phyloP scores from a whole-genome alignment of 257 asterid species.

The Fraxinus pennsylvanica region DNA sequence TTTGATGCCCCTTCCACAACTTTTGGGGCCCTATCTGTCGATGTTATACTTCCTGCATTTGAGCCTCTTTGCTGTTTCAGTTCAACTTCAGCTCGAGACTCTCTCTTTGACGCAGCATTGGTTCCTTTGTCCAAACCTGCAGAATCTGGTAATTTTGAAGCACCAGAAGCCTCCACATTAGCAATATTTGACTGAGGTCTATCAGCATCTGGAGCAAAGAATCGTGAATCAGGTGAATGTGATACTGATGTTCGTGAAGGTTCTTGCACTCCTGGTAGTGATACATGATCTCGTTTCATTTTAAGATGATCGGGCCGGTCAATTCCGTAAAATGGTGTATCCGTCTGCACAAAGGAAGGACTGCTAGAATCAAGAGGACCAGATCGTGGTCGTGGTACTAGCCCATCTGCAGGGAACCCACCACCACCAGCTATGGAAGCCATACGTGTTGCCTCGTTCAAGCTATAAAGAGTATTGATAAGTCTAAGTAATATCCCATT shows the following conservation, averaged over 20 bases:
- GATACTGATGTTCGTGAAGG: conserved; percentile 65
- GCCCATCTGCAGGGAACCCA: conserved; percentile 70
- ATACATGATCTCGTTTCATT: conserved; percentile 61
- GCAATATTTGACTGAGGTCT: conserved; percentile 43
- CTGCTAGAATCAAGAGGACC: conserved; percentile 68
- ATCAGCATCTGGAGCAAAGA: conserved; percentile 52
- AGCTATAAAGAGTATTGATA: conserved; percentile 84
- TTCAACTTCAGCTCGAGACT: conserved; percentile 59
- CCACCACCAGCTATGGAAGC: conserved; percentile 73
- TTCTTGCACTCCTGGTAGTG: conserved; percentile 59
- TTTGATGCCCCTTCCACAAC: conserved; percentile 50
- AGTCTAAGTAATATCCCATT: conserved; percentile 91
- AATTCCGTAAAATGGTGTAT: conserved; percentile 55
- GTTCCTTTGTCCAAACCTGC: conserved; percentile 40
- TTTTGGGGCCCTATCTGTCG: conserved; percentile 68
- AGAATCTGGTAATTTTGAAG: conserved; percentile 38
- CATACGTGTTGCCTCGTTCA: conserved; percentile 91
- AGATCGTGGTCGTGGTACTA: conserved; percentile 66
- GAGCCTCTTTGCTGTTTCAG: conserved; percentile 65
- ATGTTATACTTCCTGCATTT: conserved; percentile 52
- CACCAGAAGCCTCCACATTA: conserved; percentile 39
- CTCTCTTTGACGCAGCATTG: conserved; percentile 36
- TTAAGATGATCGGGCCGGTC: conserved; percentile 68
- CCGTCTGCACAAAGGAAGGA: conserved; percentile 59
- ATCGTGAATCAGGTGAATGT: conserved; percentile 66